These are phyloP conservation scores for Ballota nigra DNA, from an alignment of 257 asterid genomes.

Conservation along the genomic window DNA sequence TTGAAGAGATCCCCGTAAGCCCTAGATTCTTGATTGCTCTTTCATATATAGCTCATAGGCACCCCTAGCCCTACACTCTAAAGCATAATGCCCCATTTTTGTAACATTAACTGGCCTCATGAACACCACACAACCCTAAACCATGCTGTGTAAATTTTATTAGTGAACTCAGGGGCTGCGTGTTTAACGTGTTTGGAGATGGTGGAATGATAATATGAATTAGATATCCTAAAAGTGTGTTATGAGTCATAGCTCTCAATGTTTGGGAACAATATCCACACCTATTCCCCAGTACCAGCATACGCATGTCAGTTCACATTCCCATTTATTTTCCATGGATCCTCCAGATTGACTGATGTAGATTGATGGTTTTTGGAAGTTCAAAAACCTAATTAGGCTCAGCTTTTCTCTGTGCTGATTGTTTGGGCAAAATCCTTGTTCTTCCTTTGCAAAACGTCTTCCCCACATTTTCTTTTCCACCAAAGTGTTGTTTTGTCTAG, in stretches of 20 bases:
- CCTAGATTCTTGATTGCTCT: slow-evolving; percentile 8
- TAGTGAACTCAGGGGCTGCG: background rate
- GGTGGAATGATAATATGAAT: background rate
- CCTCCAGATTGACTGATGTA: no score
- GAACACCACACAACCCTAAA: background rate
- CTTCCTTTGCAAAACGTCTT: background rate
- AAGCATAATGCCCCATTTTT: background rate
- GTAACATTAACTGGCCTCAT: background rate
- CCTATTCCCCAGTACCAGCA: background rate
- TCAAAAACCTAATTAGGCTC: background rate
- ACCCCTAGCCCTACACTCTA: background rate
- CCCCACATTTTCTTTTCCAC: background rate
- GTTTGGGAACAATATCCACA: background rate
- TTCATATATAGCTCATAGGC: background rate
- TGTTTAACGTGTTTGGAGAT: background rate
- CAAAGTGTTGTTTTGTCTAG: background rate
- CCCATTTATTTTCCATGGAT: background rate
- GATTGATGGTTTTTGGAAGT: no score
- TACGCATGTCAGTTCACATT: background rate
- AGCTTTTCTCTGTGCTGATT: background rate
- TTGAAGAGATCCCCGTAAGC: slow-evolving; percentile 96
- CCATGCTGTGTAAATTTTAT: background rate
- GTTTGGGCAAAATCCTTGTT: background rate
- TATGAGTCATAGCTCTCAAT: background rate
- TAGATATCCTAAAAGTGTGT: background rate